phyloP scores from a whole-genome alignment of 2,329 filamentous ascomycete genomes.

The Hyphodiscus sp. region DNA sequence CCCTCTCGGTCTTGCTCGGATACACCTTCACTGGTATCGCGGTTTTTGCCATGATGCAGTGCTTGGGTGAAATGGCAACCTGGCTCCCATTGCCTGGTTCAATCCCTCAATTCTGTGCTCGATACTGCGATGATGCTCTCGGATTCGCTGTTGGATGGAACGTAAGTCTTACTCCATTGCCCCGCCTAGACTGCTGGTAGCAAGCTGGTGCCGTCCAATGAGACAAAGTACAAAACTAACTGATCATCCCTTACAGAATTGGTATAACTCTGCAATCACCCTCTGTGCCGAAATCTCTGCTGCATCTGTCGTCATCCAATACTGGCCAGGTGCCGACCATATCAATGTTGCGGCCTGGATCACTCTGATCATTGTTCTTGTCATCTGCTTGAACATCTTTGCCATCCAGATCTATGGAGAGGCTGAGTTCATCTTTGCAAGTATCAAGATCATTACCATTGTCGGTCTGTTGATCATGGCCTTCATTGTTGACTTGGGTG shows the following conservation, averaged over 20 bases:
- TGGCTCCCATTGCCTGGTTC: conserved; percentile 45
- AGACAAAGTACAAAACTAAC: conserved; percentile 6
- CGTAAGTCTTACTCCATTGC: conserved; percentile 42
- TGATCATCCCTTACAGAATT: conserved; percentile 17
- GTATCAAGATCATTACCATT: conserved; percentile 50
- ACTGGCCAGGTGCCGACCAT: conserved; percentile 33
- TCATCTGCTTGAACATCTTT: conserved; percentile 46
- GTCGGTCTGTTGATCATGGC: conserved; percentile 69
- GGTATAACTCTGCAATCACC: conserved; percentile 27
- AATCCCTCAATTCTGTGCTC: conserved; percentile 41
- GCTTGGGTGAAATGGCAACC: conserved; percentile 46
- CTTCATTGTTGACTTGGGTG: conserved; percentile 77
- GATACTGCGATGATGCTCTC: conserved; percentile 43
- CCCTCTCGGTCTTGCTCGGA: conserved; percentile 45
- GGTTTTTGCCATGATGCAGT: conserved; percentile 44
- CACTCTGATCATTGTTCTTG: conserved; percentile 36
- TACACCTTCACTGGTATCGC: conserved; percentile 47
- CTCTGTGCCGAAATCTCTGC: conserved; percentile 44
- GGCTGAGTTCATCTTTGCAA: conserved; percentile 55
- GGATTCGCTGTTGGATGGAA: conserved; percentile 53
- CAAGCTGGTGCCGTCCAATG: neutral
- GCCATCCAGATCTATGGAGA: conserved; percentile 53
- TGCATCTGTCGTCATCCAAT: conserved; percentile 43
- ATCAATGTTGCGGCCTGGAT: conserved; percentile 30
- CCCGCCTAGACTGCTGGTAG: neutral